Base-by-base conservation (phyloP, 2,329 filamentous ascomycete species). In the Ceratocystis lukuohia region DNA sequence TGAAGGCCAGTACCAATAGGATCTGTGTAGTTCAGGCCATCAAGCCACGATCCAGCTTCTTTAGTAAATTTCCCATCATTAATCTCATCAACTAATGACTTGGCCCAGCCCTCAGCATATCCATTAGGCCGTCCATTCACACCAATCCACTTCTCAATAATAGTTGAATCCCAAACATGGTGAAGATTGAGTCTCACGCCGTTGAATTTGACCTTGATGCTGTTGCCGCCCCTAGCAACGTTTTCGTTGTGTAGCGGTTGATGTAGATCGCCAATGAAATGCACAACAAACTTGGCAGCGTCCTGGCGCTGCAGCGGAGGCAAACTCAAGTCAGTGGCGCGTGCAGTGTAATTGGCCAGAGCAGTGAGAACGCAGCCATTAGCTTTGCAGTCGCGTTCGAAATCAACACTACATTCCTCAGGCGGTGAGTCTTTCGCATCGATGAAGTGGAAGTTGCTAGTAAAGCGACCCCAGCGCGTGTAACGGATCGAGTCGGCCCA, bases 191-290 rank as follows among this genome's bases (percentile, higher is more conserved):
- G 79, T 33, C 77, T 74, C 37, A 74, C 73, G 2, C 79, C 80
- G 30, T 84, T 77, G 75, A 85, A 91, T 17, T 75, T 77, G 1
- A 91, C 87, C 15, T 78, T 74, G 70, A 91, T 87, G 10, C 81
- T 80, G 70, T 91, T 91, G 0, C 88, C 88, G 65, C 88, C 88
- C 25, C 80, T 76, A 1, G 80, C 78, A 5, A 86, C 80, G 66
- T 86, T 79, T 74, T 88, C 85, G 65, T 82, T 82, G 73, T 88
- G 85, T 67, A 88, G 76, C 37, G 85, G 85, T 75, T 88, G 84
- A 74, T 88, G 85, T 68, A 88, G 82, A 73, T 89, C 87, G 65
- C 85, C 84, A 65, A 89, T 75, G 72, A 89, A 89, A 74, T 89
- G 83, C 50, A 86, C 74, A 67, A 86, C 78, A 72, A 88, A 88